A percentile compares a stretch with the other conserved stretches of the same genome.
Conservation (phyloP, 2,329 filamentous ascomycete species). For the Fusarium burgessii region DNA sequence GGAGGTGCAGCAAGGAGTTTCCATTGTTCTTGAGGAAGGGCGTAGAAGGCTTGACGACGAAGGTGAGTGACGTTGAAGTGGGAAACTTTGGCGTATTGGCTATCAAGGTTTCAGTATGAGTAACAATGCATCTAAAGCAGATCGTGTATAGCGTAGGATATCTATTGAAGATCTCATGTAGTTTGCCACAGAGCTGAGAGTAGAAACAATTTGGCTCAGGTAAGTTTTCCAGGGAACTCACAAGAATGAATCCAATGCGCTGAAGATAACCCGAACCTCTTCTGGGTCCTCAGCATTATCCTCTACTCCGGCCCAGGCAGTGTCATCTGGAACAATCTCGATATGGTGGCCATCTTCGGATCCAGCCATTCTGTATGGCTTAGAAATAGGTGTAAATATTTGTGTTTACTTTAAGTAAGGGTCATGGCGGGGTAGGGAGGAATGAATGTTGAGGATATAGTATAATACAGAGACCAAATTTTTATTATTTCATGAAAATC, state of each 20-base stretch:
- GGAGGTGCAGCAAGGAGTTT: constrained; percentile 83
- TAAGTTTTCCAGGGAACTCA: constrained; percentile 34
- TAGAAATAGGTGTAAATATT: constrained; percentile 18
- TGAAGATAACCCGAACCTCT: constrained; percentile 83
- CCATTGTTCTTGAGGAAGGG: constrained; percentile 86
- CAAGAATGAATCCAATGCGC: constrained; percentile 85
- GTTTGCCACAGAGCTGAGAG: neutral
- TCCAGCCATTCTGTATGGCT: constrained; percentile 31
- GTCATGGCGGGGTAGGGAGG: constrained; percentile 30
- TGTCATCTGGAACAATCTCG: constrained; percentile 49
- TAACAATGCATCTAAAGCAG: too few relatives aligned
- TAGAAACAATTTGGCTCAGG: neutral
- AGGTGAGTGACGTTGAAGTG: constrained; percentile 94
- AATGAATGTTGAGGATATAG: constrained; percentile 4
- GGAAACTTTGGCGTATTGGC: constrained; percentile 85
- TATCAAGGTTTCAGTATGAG: constrained; percentile 53
- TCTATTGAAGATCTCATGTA: neutral
- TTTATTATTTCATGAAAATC: too few relatives aligned
- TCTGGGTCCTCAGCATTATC: constrained; percentile 79
- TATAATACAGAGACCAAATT: neutral
- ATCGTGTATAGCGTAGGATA: fast-evolving
- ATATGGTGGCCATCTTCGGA: constrained; percentile 38
- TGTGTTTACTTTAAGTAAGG: constrained; percentile 10
- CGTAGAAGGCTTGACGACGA: constrained; percentile 92
- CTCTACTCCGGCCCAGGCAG: constrained; percentile 71